phyloP scores from a whole-genome alignment of 139 green algal genomes.

The Pleodorina starrii region DNA sequence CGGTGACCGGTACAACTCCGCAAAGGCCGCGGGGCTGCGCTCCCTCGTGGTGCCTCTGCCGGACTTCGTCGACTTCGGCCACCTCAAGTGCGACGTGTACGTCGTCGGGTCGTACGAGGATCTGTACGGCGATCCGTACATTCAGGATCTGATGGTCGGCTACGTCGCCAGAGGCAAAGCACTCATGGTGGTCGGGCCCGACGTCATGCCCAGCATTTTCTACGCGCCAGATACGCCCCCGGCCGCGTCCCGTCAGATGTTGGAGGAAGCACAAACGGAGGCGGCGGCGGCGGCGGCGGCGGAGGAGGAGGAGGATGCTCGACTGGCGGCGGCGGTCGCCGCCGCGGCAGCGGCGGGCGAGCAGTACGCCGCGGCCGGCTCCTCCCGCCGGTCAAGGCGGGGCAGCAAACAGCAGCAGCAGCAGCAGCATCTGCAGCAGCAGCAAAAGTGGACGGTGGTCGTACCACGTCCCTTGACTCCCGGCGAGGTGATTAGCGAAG shows the following conservation, averaged over 20 bases:
- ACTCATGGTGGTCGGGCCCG: neutral
- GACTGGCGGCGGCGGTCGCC: too few relatives aligned
- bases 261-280: too few relatives aligned
- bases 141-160: neutral
- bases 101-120: neutral
- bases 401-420: too few relatives aligned
- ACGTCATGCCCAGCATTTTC: neutral
- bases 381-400: too few relatives aligned
- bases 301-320: neutral
- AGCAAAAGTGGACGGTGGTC: neutral
- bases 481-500: too few relatives aligned
- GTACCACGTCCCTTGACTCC: too few relatives aligned
- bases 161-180: neutral
- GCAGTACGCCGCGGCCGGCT: too few relatives aligned
- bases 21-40: neutral
- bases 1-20: neutral
- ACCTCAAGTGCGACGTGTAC: conserved; percentile 21
- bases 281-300: too few relatives aligned
- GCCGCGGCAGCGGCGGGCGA: too few relatives aligned
- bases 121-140: neutral
- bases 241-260: too few relatives aligned
- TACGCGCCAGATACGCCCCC: neutral
- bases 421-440: neutral
- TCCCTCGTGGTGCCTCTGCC: neutral
- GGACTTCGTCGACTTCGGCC: neutral